Percentiles rank a stretch among this genome's conserved stretches.
Conservation (phyloP, 148 eudicot species). For the Agrostemma githago region DNA sequence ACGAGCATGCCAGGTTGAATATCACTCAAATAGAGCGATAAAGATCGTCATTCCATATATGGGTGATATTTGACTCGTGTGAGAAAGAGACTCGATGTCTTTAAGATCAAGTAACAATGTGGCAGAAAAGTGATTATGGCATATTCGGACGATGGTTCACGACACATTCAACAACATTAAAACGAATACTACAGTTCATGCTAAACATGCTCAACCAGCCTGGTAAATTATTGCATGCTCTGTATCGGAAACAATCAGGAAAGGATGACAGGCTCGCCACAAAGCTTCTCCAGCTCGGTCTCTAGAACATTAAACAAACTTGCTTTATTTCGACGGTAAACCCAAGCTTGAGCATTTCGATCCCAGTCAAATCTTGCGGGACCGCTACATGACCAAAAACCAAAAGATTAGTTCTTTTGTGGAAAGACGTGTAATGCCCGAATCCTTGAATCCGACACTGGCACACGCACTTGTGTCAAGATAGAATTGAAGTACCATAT, state of each 20-base stretch:
- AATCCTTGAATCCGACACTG: not conserved
- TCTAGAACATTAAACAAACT: constrained; percentile 41
- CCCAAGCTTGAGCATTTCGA: constrained; percentile 47
- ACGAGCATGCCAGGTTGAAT: too few relatives aligned
- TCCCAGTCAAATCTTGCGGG: constrained; percentile 84
- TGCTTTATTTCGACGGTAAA: constrained; percentile 57
- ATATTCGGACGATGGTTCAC: too few relatives aligned
- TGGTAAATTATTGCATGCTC: not conserved
- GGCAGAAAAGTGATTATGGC: too few relatives aligned
- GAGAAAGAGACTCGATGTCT: too few relatives aligned
- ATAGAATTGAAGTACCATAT: not conserved
- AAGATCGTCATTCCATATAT: too few relatives aligned
- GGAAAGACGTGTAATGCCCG: too few relatives aligned
- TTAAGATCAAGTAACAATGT: too few relatives aligned
- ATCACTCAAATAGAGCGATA: too few relatives aligned
- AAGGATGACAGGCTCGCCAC: constrained; percentile 54
- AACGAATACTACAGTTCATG: not conserved
- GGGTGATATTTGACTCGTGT: too few relatives aligned
- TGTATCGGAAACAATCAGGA: constrained; percentile 26
- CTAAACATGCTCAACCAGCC: not conserved
- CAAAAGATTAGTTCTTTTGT: not conserved
- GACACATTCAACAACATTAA: not conserved
- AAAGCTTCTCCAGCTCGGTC: constrained; percentile 60
- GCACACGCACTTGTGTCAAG: not conserved
- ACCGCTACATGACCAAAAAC: constrained; percentile 46